phyloP scores from a whole-genome alignment of 768 basidiomycete species.

The Kwoniella sp. region DNA sequence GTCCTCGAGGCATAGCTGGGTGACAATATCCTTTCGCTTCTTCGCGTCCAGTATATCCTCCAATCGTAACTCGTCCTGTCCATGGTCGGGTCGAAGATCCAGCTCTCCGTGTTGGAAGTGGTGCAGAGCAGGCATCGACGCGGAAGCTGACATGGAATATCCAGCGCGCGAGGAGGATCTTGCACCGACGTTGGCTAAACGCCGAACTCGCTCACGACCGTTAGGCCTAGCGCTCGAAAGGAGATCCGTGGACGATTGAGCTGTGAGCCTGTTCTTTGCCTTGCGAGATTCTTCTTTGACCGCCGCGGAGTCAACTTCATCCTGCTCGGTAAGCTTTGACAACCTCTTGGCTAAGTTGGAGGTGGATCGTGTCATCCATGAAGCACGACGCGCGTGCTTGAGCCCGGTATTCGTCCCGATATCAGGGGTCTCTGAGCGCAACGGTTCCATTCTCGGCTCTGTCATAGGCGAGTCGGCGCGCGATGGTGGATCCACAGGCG shows the following conservation, averaged over 20 bases:
- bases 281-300: too few relatives aligned
- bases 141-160: too few relatives aligned
- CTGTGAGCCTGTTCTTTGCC: too few relatives aligned
- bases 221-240: too few relatives aligned
- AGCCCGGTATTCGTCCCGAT: too few relatives aligned
- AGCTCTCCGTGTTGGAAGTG: neutral
- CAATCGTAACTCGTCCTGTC: slow-evolving; percentile 4
- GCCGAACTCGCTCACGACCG: too few relatives aligned
- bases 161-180: too few relatives aligned
- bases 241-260: too few relatives aligned
- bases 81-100: neutral
- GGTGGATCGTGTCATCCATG: neutral
- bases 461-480: too few relatives aligned
- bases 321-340: slow-evolving; percentile 8
- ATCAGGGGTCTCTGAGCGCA: too few relatives aligned
- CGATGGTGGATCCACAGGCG: too few relatives aligned
- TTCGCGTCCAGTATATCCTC: slow-evolving; percentile 14
- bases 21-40: slow-evolving; percentile 10
- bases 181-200: too few relatives aligned
- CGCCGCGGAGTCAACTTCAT: neutral
- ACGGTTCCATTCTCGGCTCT: neutral
- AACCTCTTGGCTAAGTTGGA: slow-evolving; percentile 6
- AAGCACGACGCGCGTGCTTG: neutral
- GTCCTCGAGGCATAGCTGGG: neutral
- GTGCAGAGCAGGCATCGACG: slow-evolving; percentile 5